Evolutionary conservation across 345 rosid genomes (phyloP), one percentile per base, ranked within the genome.

Genomic region (Arabidopsis suecica): DNA sequence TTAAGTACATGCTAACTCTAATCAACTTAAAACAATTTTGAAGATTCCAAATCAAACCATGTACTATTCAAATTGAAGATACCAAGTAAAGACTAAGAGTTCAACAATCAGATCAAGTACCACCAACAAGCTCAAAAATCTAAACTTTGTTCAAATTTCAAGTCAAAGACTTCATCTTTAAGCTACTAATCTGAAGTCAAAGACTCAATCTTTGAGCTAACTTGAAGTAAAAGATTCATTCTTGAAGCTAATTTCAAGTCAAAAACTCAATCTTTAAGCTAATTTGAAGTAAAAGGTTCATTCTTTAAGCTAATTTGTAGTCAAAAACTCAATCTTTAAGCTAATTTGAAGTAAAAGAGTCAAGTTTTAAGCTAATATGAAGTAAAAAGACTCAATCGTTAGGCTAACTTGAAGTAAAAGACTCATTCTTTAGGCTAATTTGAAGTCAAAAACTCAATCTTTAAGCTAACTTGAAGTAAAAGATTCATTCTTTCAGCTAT

Each of bases 61-160:
- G 30, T 10, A 25, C 66, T 23, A 72, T 44, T 30, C 54, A 62
- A 34, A 47, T 47, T 7, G 9, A 40, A 57, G 61, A 30, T 56
- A 32, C 18, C 3, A 18, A 34, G 63, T 33, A 4, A 8, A 10
- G 38, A 32, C 8, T 18, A 34, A n/a, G 33, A 18, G 32, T 20
- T 45, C n/a, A 18, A 65, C 20, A 51, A 30, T 58, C 55, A 75
- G 69, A 50, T 41, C 58, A 30, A 60, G 57, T 10, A 70, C 44
- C 34, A 58, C 36, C 18, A 58, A 37, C 12, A 12, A 66, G 12
- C 34, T 38, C 9, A 59, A 49, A 58, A n/a, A 5, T 34, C 13
- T 7, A 42, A 9, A 51, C 28, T 50, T 14, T 14, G 2, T n/a
- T 14, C 18, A 16, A 16, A 16, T 16, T 16, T 16, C 18, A 16